phyloP scores from a whole-genome alignment of 768 basidiomycete species.

The Boletus speciosus region DNA sequence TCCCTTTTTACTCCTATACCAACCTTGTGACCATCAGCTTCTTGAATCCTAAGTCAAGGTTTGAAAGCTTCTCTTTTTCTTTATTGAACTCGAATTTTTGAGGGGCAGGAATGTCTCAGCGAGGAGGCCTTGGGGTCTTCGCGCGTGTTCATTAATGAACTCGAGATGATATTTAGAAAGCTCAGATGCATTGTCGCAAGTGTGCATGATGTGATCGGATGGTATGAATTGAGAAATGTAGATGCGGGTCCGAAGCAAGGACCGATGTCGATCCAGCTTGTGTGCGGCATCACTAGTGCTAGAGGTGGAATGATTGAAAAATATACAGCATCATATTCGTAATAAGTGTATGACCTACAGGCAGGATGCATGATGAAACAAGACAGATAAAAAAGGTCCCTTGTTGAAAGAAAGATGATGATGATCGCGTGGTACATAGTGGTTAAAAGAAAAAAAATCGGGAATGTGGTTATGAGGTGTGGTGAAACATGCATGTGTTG shows the following conservation, averaged over 20 bases:
- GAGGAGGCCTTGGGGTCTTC: neutral
- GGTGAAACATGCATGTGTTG: neutral
- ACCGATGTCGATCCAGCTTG: neutral
- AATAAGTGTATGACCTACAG: neutral
- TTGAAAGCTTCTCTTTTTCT: neutral
- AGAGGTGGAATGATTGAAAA: neutral
- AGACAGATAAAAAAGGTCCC: neutral
- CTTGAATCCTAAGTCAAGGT: neutral
- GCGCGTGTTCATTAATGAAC: slow-evolving; percentile 7
- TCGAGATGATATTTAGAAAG: neutral
- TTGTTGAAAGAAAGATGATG: neutral
- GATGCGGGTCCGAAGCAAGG: neutral
- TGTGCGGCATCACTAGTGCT: no score
- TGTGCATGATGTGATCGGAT: neutral
- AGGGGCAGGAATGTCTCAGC: no score
- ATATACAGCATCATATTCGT: neutral
- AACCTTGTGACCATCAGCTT: neutral
- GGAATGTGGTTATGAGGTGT: no score
- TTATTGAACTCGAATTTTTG: neutral
- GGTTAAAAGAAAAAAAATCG: neutral
- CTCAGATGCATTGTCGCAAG: neutral
- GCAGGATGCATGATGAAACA: neutral
- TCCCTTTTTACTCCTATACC: neutral
- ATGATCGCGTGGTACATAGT: neutral
- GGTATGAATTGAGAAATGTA: neutral